These are phyloP conservation scores for Colletotrichum orbiculare DNA, from an alignment of 2,329 filamentous ascomycete genomes.

Conservation along the genomic window DNA sequence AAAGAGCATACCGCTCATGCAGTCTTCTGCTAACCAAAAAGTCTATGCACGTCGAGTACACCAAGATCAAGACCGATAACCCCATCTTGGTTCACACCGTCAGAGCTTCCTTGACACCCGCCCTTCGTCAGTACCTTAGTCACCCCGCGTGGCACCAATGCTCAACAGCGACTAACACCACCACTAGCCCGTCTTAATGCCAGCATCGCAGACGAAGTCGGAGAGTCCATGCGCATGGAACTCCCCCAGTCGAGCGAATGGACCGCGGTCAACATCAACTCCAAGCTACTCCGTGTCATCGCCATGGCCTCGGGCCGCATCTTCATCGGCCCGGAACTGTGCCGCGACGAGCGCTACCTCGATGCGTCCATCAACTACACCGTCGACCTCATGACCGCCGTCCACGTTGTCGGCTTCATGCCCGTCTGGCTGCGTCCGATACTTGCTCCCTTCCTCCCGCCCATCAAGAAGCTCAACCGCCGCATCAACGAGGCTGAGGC, in stretches of 20 bases:
- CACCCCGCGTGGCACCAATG: too few species aligned
- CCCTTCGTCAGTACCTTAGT: conserved; percentile 41
- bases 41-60: conserved; percentile 48
- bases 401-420: conserved; percentile 15
- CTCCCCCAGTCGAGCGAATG: conserved; percentile 52
- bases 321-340: conserved; percentile 60
- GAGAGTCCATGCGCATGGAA: conserved; percentile 45
- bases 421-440: conserved; percentile 47
- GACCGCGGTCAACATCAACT: conserved; percentile 52
- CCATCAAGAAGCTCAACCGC: conserved; percentile 47
- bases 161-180: neutral
- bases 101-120: conserved; percentile 47
- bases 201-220: conserved; percentile 47
- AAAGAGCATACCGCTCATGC: too few species aligned
- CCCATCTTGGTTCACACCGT: conserved; percentile 44
- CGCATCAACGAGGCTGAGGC: conserved; percentile 47
- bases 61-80: conserved; percentile 41
- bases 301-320: conserved; percentile 58
- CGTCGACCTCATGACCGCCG: conserved; percentile 41
- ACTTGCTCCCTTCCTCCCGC: conserved; percentile 46
- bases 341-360: conserved; percentile 56
- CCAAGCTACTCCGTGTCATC: conserved; percentile 57
- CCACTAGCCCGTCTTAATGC: conserved; percentile 49
- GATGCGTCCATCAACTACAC: conserved; percentile 57
- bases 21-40: conserved; percentile 25